Evolutionary conservation across 2,329 filamentous ascomycete species (phyloP), one percentile per base, ranked within the genome.

Genomic region (Mollisiaceae sp.): DNA sequence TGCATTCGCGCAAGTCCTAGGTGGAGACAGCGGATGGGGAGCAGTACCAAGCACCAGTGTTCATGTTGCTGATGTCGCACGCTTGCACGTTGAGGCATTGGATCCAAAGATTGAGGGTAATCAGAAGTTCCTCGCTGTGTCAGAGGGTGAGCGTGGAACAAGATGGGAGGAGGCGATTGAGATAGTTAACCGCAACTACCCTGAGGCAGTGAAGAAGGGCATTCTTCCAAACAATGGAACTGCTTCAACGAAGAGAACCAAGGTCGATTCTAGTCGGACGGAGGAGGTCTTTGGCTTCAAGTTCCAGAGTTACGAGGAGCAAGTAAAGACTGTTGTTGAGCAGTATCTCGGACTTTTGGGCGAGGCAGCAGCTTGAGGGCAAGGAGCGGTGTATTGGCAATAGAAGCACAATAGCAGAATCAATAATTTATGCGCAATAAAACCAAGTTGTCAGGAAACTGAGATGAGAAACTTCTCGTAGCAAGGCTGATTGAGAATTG

Each of bases 141-240:
- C 67, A 12, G 70, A 67, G n/a, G 70, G 70, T 2, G 58, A 63
- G 22, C 55, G 56, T 32, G 71, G 72, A 4, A 76, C 74, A 14
- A 63, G 69, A 55, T 82, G 79, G 80, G 77, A 78, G 54, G 78
- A 80, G 27, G 74, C 77, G 0, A 76, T 77, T 54, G 75, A 76
- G 20, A 78, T 81, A 58, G 78, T 77, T 4, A 72, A 75, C 55
- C 65, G 72, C 22, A 69, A 69, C 35, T 81, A 75, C 70, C 65
- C 73, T 67, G 57, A 71, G 69, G 72, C 74, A 50, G 68, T 75
- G 60, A 67, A 70, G 64, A 66, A 73, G 73, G 69, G 70, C 22
- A 70, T 74, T 8, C 68, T 78, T 32, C 65, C 65, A 2, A 68
- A 69, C 32, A 69, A 69, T 63, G 68, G 67, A 8, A 47, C 36